phyloP scores from a whole-genome alignment of 106 monocot species.

The Alisma plantagoaquatica region DNA sequence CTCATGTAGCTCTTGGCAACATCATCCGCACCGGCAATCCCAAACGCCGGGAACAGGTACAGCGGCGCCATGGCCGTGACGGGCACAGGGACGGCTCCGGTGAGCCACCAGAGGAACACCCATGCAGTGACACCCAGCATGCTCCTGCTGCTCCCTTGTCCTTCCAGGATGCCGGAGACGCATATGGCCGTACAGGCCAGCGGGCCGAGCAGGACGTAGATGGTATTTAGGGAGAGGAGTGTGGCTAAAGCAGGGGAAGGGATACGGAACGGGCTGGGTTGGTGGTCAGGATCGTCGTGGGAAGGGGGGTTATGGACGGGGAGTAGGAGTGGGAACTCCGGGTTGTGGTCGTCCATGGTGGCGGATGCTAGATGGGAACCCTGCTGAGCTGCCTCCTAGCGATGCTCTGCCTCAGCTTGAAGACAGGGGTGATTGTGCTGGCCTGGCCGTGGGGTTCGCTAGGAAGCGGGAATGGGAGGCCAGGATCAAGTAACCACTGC shows the following conservation, averaged over 20 bases:
- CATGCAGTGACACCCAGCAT: slow-evolving; percentile 76
- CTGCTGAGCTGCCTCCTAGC: too few species aligned
- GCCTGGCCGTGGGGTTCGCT: too few species aligned
- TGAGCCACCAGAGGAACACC: slow-evolving; percentile 93
- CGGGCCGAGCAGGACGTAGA: slow-evolving; percentile 55
- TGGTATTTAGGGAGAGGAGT: slow-evolving; percentile 26
- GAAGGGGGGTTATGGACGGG: too few species aligned
- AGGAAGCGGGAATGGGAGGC: too few species aligned
- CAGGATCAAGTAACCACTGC: too few species aligned
- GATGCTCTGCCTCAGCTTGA: too few species aligned
- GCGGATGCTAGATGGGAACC: too few species aligned
- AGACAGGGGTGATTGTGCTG: too few species aligned
- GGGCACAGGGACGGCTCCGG: slow-evolving; percentile 80
- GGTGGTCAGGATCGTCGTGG: too few species aligned
- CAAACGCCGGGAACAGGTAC: slow-evolving; percentile 83
- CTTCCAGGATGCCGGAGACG: slow-evolving; percentile 43
- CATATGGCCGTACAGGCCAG: slow-evolving; percentile 35
- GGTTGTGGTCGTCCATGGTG: too few species aligned
- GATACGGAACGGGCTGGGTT: too few species aligned
- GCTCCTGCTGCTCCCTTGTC: slow-evolving; percentile 33
- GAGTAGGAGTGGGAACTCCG: too few species aligned
- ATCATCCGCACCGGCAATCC: slow-evolving; percentile 38
- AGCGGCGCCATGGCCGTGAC: slow-evolving; percentile 84
- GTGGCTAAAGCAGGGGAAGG: slow-evolving; percentile 1
- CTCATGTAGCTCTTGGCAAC: slow-evolving; percentile 94